Conservation (phyloP, 2,329 filamentous ascomycete species). For the Sordariomycetes sp. region DNA sequence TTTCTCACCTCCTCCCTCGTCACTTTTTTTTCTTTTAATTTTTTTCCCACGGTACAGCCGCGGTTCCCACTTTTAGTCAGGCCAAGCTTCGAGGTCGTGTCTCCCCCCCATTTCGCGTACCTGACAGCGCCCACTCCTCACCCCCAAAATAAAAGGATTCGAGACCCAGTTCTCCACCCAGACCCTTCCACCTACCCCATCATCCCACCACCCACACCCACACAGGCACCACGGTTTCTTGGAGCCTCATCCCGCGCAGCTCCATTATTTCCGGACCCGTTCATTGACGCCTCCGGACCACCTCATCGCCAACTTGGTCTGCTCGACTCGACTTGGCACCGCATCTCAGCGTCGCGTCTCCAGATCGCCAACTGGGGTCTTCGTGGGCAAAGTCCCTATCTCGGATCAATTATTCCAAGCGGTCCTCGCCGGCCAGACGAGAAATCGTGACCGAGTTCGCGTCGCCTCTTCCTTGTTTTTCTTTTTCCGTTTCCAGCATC, state of each 20-base stretch:
- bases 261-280: constrained; percentile 1
- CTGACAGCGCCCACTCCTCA: constrained; percentile 3
- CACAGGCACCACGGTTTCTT: constrained; percentile 19
- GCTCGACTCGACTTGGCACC: not conserved
- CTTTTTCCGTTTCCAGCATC: not conserved
- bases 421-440: not conserved
- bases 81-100: not conserved
- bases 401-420: not conserved
- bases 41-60: constrained; percentile 3
- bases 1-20: constrained; percentile 1
- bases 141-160: constrained; percentile 27
- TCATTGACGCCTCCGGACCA: not conserved
- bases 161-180: constrained; percentile 34
- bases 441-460: not conserved
- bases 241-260: constrained; percentile 22
- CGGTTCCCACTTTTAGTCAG: constrained; percentile 1
- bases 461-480: not conserved
- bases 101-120: constrained; percentile 2
- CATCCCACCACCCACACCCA: constrained; percentile 21
- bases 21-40: not conserved
- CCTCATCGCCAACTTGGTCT: not conserved
- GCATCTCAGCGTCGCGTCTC: not conserved
- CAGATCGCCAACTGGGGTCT: not conserved
- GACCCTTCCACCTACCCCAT: constrained; percentile 34
- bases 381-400: not conserved